Evolutionary conservation across 108 stramenopile genomes (phyloP), one percentile per base, ranked within the genome.

Genomic region (Cylindrotheca fusiformis): DNA sequence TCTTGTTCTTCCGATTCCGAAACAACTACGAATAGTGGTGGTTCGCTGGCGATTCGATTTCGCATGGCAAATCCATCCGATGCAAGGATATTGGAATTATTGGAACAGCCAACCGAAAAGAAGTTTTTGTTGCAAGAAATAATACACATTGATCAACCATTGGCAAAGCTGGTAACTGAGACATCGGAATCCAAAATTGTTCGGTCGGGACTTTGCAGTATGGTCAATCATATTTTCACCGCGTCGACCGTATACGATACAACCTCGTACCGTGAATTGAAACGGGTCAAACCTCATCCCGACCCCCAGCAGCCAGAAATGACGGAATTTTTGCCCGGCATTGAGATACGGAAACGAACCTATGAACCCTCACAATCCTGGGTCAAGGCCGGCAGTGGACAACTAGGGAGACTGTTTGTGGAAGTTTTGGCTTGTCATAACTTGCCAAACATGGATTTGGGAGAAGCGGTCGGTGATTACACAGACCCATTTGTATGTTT

Each of bases 401-500:
- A 52, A 18, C 60, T 88, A 8, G 87, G 87, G 36, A 79, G 81
- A 51, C 60, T 88, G 4, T 82, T 64, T 59, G 56, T 86, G 3
- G 88, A 90, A 56, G 55, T 90, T 20, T 48, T 90, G 6, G 57
- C 79, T 21, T 85, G 84, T 48, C 71, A 76, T 45, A 80, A 82
- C 58, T 63, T 88, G 33, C 84, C 78, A 51, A 90, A 90, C 50
- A 56, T 81, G 0, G 88, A 90, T 41, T 58, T 71, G 10, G 86
- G 88, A 30, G 70, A 63, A 48, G 59, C 51, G 0, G 52, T 86
- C 0, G 88, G 88, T 17, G 83, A 87, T 60, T 59, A 73, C 24
- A 87, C 84, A 12, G 87, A 88, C 67, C 55, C 84, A 1, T 85
- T 88, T 58, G 84, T 77, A 14, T 71, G 77, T 22, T 76, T 84